Conservation (phyloP, 2,329 filamentous ascomycete species). For the Alternaria brassicae region DNA sequence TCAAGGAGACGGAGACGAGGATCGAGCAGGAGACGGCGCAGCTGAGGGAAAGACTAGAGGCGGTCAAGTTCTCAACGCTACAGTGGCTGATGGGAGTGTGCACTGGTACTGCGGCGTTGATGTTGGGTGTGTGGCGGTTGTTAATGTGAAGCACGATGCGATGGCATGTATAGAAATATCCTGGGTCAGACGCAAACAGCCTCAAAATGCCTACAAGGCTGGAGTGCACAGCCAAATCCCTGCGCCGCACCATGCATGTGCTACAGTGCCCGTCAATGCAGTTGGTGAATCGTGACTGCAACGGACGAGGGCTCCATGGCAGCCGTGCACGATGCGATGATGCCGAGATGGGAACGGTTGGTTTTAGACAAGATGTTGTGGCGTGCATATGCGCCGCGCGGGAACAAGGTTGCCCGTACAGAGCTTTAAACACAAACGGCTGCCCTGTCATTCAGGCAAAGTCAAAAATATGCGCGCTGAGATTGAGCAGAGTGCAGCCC, state of each 20-base stretch:
- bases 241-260: slow-evolving; percentile 28
- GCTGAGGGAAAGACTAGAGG: slow-evolving; percentile 88
- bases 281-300: slow-evolving; percentile 13
- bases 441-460: slow-evolving; percentile 31
- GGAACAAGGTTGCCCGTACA: slow-evolving; percentile 16
- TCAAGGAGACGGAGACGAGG: slow-evolving; percentile 97
- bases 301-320: slow-evolving; percentile 12
- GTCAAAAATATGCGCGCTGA: slow-evolving; percentile 17
- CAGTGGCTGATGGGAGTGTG: slow-evolving; percentile 93
- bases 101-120: slow-evolving; percentile 69
- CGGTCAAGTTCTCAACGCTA: slow-evolving; percentile 96
- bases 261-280: slow-evolving; percentile 29
- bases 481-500: neutral
- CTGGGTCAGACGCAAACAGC: slow-evolving; percentile 2
- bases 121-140: slow-evolving; percentile 71
- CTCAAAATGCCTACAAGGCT: neutral
- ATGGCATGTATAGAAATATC: neutral
- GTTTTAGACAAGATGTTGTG: slow-evolving; percentile 16
- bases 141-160: slow-evolving; percentile 60
- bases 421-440: slow-evolving; percentile 8
- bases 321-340: slow-evolving; percentile 21
- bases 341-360: slow-evolving; percentile 1
- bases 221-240: slow-evolving; percentile 8
- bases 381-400: slow-evolving; percentile 14
- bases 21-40: slow-evolving; percentile 95